phyloP scores from a whole-genome alignment of 116 monocot species.

The Cymodocea nodosa region DNA sequence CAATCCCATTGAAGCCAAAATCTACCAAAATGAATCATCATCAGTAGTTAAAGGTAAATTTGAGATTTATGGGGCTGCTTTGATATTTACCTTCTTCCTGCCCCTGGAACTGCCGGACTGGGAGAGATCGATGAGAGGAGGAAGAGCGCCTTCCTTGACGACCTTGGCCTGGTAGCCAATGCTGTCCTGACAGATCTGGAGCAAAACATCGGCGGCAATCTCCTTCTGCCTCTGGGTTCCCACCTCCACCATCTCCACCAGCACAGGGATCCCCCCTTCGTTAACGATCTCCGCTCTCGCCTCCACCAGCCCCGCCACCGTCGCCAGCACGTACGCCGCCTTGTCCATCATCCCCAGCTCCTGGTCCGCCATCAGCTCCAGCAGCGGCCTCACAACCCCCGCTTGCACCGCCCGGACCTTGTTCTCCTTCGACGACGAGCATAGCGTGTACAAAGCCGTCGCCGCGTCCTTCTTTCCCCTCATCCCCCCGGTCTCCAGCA shows the following conservation, averaged over 20 bases:
- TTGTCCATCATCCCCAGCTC: conserved; percentile 24
- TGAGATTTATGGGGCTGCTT: too few relatives aligned
- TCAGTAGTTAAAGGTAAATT: too few relatives aligned
- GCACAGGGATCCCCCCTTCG: conserved; percentile 10
- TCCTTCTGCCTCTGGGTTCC: conserved; percentile 8
- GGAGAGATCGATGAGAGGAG: neutral
- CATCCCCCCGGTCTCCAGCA: conserved; percentile 8
- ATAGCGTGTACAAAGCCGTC: conserved; percentile 16
- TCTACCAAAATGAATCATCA: too few relatives aligned
- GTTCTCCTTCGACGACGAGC: conserved; percentile 10
- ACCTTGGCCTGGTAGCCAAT: neutral
- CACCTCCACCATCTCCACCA: conserved; percentile 10
- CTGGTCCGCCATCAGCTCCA: conserved; percentile 16
- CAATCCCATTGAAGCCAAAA: too few relatives aligned
- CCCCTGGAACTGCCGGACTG: neutral
- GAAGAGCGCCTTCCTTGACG: conserved; percentile 6
- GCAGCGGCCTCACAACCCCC: conserved; percentile 7
- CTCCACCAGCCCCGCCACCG: neutral
- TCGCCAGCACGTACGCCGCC: conserved; percentile 12
- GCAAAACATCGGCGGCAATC: conserved; percentile 2
- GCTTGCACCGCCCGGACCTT: conserved; percentile 9
- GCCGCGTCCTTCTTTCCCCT: conserved; percentile 21
- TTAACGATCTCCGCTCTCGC: conserved; percentile 4
- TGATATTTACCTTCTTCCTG: conserved; percentile 5
- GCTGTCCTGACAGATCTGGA: conserved; percentile 9